A percentile compares a stretch with the other conserved stretches of the same genome.
These are phyloP conservation scores for Ascochyta viciae-villosae DNA, from an alignment of 2,329 filamentous ascomycete genomes.

Conservation along the genomic window DNA sequence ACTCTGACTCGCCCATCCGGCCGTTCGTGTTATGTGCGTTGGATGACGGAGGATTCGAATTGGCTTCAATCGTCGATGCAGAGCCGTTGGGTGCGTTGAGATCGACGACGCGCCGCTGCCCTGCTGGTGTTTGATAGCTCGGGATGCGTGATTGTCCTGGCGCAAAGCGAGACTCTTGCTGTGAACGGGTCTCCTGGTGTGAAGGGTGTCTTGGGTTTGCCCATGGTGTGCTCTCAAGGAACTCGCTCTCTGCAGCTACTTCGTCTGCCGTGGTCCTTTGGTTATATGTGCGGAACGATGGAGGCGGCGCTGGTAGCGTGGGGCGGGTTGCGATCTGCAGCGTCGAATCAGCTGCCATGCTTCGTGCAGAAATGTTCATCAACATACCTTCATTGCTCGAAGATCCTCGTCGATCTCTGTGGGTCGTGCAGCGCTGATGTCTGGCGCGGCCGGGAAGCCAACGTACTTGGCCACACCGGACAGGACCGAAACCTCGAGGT, in stretches of 20 bases:
- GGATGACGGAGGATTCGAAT: slow-evolving; percentile 49
- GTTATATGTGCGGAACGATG: slow-evolving; percentile 45
- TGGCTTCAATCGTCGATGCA: slow-evolving; percentile 49
- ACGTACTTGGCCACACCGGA: slow-evolving; percentile 93
- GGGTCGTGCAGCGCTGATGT: slow-evolving; percentile 74
- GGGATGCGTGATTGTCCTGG: slow-evolving; percentile 35
- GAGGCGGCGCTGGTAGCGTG: slow-evolving; percentile 31
- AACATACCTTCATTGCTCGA: slow-evolving; percentile 83
- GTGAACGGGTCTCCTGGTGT: slow-evolving; percentile 45
- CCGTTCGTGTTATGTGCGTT: slow-evolving; percentile 35
- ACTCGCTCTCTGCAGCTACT: slow-evolving; percentile 79
- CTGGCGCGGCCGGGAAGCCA: slow-evolving; percentile 93
- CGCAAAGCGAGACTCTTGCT: slow-evolving; percentile 46
- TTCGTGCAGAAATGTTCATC: slow-evolving; percentile 20
- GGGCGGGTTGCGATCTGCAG: slow-evolving; percentile 45
- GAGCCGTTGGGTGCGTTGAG: slow-evolving; percentile 47
- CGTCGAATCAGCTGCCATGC: slow-evolving; percentile 32
- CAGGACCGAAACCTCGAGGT: slow-evolving; percentile 90
- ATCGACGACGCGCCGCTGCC: slow-evolving; percentile 45
- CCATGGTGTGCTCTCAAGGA: slow-evolving; percentile 89
- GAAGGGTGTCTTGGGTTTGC: slow-evolving; percentile 75
- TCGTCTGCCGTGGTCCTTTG: slow-evolving; percentile 54
- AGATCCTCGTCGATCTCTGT: slow-evolving; percentile 86
- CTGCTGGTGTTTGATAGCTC: slow-evolving; percentile 48
- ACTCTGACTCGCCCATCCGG: slow-evolving; percentile 43